Base-by-base conservation (phyloP, 352 stramenopile species). In the Salisapilia sapeloensis region DNA sequence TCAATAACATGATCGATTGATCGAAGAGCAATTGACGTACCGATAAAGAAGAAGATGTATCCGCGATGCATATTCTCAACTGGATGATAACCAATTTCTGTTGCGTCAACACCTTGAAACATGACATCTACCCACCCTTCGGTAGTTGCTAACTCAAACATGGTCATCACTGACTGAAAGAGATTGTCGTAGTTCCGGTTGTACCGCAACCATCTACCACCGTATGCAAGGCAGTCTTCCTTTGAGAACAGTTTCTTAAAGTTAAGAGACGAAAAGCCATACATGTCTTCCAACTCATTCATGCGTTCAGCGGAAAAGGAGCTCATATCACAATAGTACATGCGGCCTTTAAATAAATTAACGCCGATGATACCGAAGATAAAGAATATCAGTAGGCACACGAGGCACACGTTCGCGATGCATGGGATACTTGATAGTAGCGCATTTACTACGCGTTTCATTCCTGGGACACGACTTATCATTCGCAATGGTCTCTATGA, bases 341-440 rank as follows among this genome's bases (percentile, higher is more conserved):
- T 48, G 17, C 57, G 50, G n/a, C 78, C 84, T 42, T 92, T 93
- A 44, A 95, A 83, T 26, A 92, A 69, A 18, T 72, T 60, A 12
- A 60, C 48, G 11, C 48, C 50, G 10, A 67, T 46, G 39, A 74
- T 82, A 1, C 87, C 77, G 38, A 82, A 84, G 36, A 95, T 72
- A 24, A 93, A 80, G 34, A 75, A 70, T 41, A 95, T 93, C 19
- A 94, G 67, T 12, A 79, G 79, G 36, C 75, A 90, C 1, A 96
- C 59, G 25, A 89, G 43, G 10, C 69, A 54, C 0, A 90, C 56
- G 38, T 90, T 89, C 33, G 82, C 45, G 28, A 90, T 75, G 30
- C 48, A 57, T 8, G 70, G 74, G 25, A 92, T 78, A 34, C 63
- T 75, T 11, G 54, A 53, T 4, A 92, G 38, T 24, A 92, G 41